Base-by-base conservation (phyloP, 305 asterid species). In the Rubia peregrina region DNA sequence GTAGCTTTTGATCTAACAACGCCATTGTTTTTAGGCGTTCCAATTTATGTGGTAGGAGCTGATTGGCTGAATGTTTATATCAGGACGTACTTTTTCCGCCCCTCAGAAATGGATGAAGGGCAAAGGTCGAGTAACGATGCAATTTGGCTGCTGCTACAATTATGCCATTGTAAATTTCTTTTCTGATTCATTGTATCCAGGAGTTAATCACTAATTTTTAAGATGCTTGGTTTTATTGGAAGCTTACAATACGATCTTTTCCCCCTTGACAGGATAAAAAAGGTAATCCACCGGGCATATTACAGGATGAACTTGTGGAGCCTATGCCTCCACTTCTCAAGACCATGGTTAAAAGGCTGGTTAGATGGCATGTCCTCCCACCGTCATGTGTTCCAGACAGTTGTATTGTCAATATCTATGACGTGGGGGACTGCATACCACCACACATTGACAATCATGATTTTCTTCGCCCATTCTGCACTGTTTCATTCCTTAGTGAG, bases 361-460 rank as follows among this genome's bases (percentile, higher is more conserved):
- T 94, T 19, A 61, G 81, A 66, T 94, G 99, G 98, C 92, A 86
- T 62, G 96, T 94, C 67, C 71, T 94, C 79, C 97, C 98, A 11
- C 90, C 96, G 13, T 81, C 91, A 16, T 94, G 97, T 77, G 84
- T 91, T 55, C 99, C 99, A 8, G 96, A 94, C 76, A 94, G 98
- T 78, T 94, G 99, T 73, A 91, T 91, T 41, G 90, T 94, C 82
- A 89, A 94, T 75, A 83, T 91, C 24, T 91, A 94, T 49, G 92
- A 89, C n/a, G 93, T 86, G 80, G 99, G 95, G 26, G 98, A 94
- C 73, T 89, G 98, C 68, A 94, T 94, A 83, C 98, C 97, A 0
- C 99, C 98, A 19, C 99, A 91, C 74, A 89, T 94, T 60, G 99
- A 94, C 77, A 88, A 84, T 85, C 98, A 87, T 30, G 99, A 94